phyloP scores from a whole-genome alignment of 495 filamentous ascomycete genomes.

The Penicillium atrosanguineum region DNA sequence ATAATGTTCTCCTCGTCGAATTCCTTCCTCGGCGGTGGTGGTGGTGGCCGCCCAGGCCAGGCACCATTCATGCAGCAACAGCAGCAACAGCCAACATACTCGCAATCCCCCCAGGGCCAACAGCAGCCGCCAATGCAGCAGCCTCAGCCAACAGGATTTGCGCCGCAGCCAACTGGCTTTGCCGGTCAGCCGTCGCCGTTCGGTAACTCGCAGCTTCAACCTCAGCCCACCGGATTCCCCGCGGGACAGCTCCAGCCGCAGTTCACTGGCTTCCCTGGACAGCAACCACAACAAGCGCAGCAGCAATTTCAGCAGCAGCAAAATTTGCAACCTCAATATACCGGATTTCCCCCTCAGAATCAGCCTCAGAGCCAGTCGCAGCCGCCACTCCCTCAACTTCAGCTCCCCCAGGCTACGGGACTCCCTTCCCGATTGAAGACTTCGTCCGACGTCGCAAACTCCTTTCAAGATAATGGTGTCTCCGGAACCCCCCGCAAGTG shows the following conservation, averaged over 20 bases:
- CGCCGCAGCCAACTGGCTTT: conserved; percentile 52
- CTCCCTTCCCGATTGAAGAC: conserved; percentile 54
- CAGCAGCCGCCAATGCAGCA: conserved; percentile 50
- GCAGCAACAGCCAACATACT: conserved; percentile 47
- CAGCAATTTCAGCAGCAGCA: conserved; percentile 23
- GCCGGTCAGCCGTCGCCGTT: conserved; percentile 38
- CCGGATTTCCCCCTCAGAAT: conserved; percentile 38
- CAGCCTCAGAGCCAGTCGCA: conserved; percentile 25
- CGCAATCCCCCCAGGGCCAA: conserved; percentile 47
- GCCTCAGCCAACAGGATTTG: conserved; percentile 54
- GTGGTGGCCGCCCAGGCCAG: conserved; percentile 69
- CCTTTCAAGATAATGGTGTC: conserved; percentile 55
- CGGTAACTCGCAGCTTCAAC: conserved; percentile 41
- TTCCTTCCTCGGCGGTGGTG: conserved; percentile 75
- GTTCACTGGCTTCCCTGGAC: conserved; percentile 54
- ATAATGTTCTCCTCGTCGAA: conserved; percentile 87
- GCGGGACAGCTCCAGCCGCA: conserved; percentile 62
- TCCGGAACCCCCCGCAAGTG: conserved; percentile 47
- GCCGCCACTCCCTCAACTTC: conserved; percentile 42
- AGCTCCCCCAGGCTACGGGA: conserved; percentile 43
- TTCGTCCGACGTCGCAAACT: conserved; percentile 84
- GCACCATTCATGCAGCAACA: conserved; percentile 48
- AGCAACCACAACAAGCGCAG: conserved; percentile 45
- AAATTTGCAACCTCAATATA: conserved; percentile 37
- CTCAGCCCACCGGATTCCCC: conserved; percentile 58